Evolutionary conservation across 139 green algal genomes (phyloP), one percentile per base, ranked within the genome.

Genomic region (Desmodesmus armatus): DNA sequence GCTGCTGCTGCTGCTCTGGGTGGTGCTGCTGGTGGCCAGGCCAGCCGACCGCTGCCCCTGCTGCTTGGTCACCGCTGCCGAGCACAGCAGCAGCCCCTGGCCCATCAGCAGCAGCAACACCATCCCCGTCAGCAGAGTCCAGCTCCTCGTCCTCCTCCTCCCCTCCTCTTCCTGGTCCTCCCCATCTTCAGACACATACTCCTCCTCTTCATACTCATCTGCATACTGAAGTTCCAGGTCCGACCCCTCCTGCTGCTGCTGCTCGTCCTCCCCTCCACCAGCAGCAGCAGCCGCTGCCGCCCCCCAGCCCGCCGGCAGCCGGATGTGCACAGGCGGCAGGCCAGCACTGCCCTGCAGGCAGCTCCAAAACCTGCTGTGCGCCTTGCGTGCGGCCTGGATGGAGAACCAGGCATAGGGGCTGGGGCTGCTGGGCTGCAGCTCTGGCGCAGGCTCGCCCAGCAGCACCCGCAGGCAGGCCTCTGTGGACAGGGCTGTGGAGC

Each of bases 391-490:
- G 17, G 53, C 70, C 58, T 80, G 51, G 6, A 80, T 55, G 19
- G 71, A 29, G 55, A 81, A 47, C 82, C 43, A 73, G 11, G 44
- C 51, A 74, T 82, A 78, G 6, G 70, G n/a, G 39, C 35, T 39
- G 6, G 82, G 71, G 55, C 65, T n/a, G 25, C 9, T 7, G 1
- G 55, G 27, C 5, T 35, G 33, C 40, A 65, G 35, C 23, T 49
- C 29, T 13, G 39, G 39, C 29, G 44, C 55, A 17, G 33, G 21
- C 35, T 60, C 87, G 3, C 94, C 94, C 47, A 96, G 89, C 79
- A 96, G 91, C 84, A 96, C 93, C 1, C 92, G 85, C 77, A 96
- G 25, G 69, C 89, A 93, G 0, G 92, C 94, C 87, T 96, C 93
- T 0, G 88, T 94, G 31, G 89, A 84, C 11, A 72, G 78, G 2